A percentile compares a stretch with the other conserved stretches of the same genome.
phyloP scores from a whole-genome alignment of 2,329 filamentous ascomycete species.

The Didymella sp. region DNA sequence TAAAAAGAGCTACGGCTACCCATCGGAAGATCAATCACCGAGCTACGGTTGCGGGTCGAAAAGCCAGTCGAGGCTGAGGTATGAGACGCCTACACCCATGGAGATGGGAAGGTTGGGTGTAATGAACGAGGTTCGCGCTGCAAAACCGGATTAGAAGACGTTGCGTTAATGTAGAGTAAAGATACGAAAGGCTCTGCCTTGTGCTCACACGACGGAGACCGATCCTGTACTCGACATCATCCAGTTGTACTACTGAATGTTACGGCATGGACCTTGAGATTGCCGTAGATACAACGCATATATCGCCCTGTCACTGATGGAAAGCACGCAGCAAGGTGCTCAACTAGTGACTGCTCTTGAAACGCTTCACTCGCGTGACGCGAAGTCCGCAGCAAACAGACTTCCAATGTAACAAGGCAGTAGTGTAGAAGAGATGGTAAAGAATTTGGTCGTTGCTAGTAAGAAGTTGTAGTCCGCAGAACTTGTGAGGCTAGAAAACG shows the following conservation, averaged over 20 bases:
- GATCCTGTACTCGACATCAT: background rate
- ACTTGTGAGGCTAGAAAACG: too few species aligned
- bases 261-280: too few species aligned
- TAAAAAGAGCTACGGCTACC: background rate
- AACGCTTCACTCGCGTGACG: too few species aligned
- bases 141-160: background rate
- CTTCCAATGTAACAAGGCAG: too few species aligned
- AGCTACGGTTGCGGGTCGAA: background rate
- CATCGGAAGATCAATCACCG: background rate
- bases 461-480: too few species aligned
- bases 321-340: too few species aligned
- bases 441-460: too few species aligned
- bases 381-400: too few species aligned
- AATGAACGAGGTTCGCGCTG: background rate
- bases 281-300: too few species aligned
- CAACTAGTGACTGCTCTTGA: too few species aligned
- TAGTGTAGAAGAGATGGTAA: too few species aligned
- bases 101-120: conserved; percentile 1
- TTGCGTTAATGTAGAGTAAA: background rate
- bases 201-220: background rate
- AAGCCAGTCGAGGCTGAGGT: conserved; percentile 3
- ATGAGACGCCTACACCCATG: background rate
- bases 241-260: background rate
- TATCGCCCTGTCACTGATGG: too few species aligned
- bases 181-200: background rate